Base-by-base conservation (phyloP, 768 basidiomycete species). In the Boletus insuetus region DNA sequence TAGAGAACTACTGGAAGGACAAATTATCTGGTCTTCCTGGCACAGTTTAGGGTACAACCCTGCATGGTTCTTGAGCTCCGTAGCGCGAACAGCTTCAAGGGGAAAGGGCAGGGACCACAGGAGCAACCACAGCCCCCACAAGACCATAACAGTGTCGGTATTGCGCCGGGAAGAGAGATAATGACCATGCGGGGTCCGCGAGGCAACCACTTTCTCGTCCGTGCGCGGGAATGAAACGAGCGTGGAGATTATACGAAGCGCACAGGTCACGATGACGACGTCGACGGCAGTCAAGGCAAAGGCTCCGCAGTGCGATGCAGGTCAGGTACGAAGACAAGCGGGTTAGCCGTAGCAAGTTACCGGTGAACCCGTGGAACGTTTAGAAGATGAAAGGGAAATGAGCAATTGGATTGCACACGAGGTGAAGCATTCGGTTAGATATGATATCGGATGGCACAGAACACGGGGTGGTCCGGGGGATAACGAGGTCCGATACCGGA, bases 201-300 rank as follows among this genome's bases (percentile, higher is more conserved):
- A 69, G 67, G 67, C 67, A 55, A 16, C 49, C 34, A 43, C 20
- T 37, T 51, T 57, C 50, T 51, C 58, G 51, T 47, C 58, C 55
- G 26, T 48, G 59, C 61, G 63, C 67, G 68, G 67, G 68, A 68
- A 69, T 64, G 65, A 68, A 65, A 52, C 56, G 56, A 67, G 43
- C 62, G 58, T 62, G 62, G 59, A 3, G 32, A 31, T 35, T 24
- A 17, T 50, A 49, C 29, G 52, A 49, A 34, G 47, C 63, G 35
- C 40, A 60, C 46, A 62, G 58, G 55, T 52, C 47, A 53, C 54
- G 62, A 67, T 65, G 68, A 67, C 63, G 63, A 61, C 48, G 47
- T 56, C 46, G 52, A 58, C 56, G 44, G 56, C 47, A 45, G 35
- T 53, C 42, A 46, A 29, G 24, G 22, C 46, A 37, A 51, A 43